Conservation (phyloP, 1,139 yeast species). For the Taiozyma sp. region DNA sequence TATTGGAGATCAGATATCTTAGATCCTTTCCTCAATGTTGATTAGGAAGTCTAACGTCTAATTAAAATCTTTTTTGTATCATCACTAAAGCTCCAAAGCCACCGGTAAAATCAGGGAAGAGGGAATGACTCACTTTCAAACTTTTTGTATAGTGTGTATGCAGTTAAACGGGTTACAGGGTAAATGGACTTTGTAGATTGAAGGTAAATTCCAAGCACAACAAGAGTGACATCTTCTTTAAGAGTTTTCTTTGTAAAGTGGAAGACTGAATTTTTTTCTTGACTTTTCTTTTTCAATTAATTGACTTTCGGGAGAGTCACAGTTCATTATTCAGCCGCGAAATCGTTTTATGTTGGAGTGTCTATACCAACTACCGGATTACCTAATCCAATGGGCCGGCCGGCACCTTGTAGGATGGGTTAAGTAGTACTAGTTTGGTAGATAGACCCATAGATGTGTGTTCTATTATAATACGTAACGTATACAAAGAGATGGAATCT, state of each 20-base stretch:
- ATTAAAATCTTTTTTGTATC: conserved; percentile 26
- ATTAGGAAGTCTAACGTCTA: conserved; percentile 54
- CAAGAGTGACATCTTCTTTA: background rate
- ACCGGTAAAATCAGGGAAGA: background rate
- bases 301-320: background rate
- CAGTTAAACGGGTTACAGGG: background rate
- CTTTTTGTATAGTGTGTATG: background rate
- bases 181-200: background rate
- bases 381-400: no score
- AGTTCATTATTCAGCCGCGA: background rate
- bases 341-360: background rate
- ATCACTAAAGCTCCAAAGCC: conserved; percentile 3
- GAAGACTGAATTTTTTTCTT: background rate
- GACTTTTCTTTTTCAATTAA: background rate
- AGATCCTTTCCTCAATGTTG: conserved; percentile 32
- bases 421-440: no score
- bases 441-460: no score
- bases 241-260: background rate
- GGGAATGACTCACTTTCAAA: background rate
- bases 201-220: background rate
- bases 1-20: conserved; percentile 26
- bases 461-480: no score
- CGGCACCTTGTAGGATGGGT: no score
- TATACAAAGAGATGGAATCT: no score
- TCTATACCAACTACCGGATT: no score